Conservation (phyloP, 2,329 filamentous ascomycete genomes). For the Nannizzia gypsea region DNA sequence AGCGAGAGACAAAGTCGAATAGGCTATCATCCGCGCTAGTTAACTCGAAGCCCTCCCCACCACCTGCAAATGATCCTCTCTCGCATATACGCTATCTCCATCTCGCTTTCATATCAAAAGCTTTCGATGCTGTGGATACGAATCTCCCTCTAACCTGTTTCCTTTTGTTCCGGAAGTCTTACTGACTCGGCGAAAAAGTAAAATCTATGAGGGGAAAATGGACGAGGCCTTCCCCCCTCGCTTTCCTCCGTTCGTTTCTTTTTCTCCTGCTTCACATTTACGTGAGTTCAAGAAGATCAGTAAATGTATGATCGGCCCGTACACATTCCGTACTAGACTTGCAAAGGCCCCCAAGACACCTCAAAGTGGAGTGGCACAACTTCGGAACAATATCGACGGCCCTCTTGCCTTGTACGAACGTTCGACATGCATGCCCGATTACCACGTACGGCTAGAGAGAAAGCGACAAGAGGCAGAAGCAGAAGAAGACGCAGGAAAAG, state of each 20-base stretch:
- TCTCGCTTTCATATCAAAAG: neutral
- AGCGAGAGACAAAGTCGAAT: neutral
- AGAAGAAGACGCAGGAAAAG: neutral
- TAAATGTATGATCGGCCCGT: neutral
- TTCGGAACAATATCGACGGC: neutral
- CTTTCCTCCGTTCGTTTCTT: slow-evolving; percentile 2
- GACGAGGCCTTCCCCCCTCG: neutral
- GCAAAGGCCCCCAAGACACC: slow-evolving; percentile 1
- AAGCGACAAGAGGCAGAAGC: too few relatives aligned
- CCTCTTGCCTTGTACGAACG: neutral
- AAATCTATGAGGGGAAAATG: neutral
- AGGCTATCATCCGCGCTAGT: neutral
- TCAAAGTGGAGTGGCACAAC: slow-evolving; percentile 1
- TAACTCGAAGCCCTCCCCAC: neutral
- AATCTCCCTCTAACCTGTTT: neutral
- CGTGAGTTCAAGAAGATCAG: slow-evolving; percentile 5
- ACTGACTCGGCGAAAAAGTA: neutral
- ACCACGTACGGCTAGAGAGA: neutral
- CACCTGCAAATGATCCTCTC: neutral
- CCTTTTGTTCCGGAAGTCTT: neutral
- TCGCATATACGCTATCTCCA: neutral
- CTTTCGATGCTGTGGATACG: neutral
- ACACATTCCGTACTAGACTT: neutral
- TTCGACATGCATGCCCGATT: neutral
- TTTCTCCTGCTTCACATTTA: neutral